Evolutionary conservation across 768 basidiomycete genomes (phyloP), one percentile per base, ranked within the genome.

Genomic region (Dentipellis fragilis): DNA sequence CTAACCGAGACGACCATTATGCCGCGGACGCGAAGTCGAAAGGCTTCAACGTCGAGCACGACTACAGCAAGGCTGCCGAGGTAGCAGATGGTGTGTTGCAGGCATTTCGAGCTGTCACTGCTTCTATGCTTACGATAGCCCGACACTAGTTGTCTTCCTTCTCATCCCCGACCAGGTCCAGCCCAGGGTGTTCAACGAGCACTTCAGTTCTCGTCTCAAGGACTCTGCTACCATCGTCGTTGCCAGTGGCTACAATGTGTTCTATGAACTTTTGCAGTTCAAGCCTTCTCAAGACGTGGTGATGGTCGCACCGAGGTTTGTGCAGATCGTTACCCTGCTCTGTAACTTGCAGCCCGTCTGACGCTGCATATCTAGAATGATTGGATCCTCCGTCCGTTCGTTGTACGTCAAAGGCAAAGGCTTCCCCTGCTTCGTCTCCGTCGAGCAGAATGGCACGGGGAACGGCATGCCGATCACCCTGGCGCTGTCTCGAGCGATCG

Each of bases 221-320:
- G 64, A 69, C 29, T 65, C 66, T 29, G 75, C 72, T 6, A 71
- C 75, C 9, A 73, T 83, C 54, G 78, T 83, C 10, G 73, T 84
- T 51, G 83, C 83, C 45, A 81, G 80, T 54, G 83, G 82, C 36
- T 84, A 84, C 61, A 84, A 84, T 56, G 80, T 84, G 36, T 81
- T 80, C 66, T 83, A 71, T 70, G 79, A 79, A 59, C 70, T 83
- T 17, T 68, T 84, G 22, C 66, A 79, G 36, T 81, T 84, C 65
- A 71, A 72, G 52, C 67, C 75, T 1, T 66, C 70, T 17, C 81
- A 83, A 61, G 75, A 82, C 63, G 80, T 83, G 23, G 76, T 83
- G 22, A 84, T 84, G 82, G 82, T 84, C 50, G 82, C 81, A 16
- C 82, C 82, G 11, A 74, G 82, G 81, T 80, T 59, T 23, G 17